Evolutionary conservation across 805 yeast species (phyloP).

Genomic region (Sugiyamaella mastotermitis): DNA sequence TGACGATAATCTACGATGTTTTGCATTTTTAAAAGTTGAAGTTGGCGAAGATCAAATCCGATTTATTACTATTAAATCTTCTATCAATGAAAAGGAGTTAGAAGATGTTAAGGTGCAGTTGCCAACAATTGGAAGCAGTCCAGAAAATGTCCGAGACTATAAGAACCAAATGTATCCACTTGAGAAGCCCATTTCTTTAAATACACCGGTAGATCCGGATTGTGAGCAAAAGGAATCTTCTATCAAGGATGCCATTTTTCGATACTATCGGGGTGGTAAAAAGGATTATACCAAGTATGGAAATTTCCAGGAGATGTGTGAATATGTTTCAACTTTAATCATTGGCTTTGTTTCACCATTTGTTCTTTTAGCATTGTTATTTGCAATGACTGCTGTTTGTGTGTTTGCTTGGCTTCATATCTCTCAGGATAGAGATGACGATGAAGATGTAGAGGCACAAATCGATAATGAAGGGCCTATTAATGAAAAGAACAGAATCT

Average conservation of each 20-base stretch:
- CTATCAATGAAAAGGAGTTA: background rate
- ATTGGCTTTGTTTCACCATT: slow-evolving; percentile 21
- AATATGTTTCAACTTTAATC: slow-evolving; percentile 14
- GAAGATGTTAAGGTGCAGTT: slow-evolving; percentile 1
- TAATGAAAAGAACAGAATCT: background rate
- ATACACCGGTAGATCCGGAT: slow-evolving; percentile 1
- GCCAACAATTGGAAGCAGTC: background rate
- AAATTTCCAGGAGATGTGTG: slow-evolving; percentile 12
- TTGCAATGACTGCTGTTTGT: slow-evolving; percentile 12
- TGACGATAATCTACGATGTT: slow-evolving; percentile 3
- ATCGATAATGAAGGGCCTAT: background rate
- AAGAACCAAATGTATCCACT: background rate
- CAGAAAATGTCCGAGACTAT: background rate
- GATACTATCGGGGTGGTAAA: slow-evolving; percentile 22
- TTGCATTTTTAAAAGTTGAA: slow-evolving; percentile 7
- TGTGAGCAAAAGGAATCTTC: too few relatives aligned
- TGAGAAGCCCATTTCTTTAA: background rate
- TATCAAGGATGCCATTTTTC: slow-evolving; percentile 23
- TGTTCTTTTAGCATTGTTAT: slow-evolving; percentile 16
- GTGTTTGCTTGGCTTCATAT: slow-evolving; percentile 13
- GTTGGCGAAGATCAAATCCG: background rate
- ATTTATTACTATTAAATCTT: background rate
- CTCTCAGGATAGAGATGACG: background rate
- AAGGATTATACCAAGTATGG: slow-evolving; percentile 11
- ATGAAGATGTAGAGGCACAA: background rate